Evolutionary conservation across 108 stramenopile genomes (phyloP).

Genomic region (Nitzschia sp.): DNA sequence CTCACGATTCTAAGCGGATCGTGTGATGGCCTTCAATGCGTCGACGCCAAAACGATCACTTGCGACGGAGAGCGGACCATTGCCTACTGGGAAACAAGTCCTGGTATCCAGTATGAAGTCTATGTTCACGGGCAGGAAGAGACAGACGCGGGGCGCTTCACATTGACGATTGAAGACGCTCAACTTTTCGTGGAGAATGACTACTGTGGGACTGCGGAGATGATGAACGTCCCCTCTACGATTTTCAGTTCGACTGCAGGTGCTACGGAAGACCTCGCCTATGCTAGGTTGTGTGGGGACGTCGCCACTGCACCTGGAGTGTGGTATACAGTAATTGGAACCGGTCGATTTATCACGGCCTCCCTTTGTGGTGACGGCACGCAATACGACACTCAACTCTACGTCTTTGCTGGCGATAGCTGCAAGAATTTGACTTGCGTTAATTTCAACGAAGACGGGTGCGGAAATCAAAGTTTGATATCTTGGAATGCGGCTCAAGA

Average conservation of each 20-base stretch:
- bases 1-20: constrained; percentile 12
- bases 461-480: constrained; percentile 12
- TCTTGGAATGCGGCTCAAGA: constrained; percentile 17
- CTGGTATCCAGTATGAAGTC: constrained; percentile 14
- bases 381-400: constrained; percentile 14
- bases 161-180: constrained; percentile 6
- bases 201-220: constrained; percentile 14
- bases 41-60: background rate
- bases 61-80: constrained; percentile 20
- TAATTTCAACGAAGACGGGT: constrained; percentile 22
- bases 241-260: constrained; percentile 14
- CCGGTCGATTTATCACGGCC: constrained; percentile 5
- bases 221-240: background rate
- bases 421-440: constrained; percentile 23
- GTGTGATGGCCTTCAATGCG: constrained; percentile 7
- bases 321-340: constrained; percentile 26
- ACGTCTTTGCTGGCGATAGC: constrained; percentile 10
- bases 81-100: constrained; percentile 3
- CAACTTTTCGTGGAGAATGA: constrained; percentile 14
- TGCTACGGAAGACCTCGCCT: constrained; percentile 3
- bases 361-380: constrained; percentile 20
- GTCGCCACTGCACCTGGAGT: constrained; percentile 16
- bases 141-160: constrained; percentile 13
- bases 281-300: background rate
- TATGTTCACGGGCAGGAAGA: constrained; percentile 12